Conservation (phyloP, 2,329 filamentous ascomycete species). For the Calonectria pteridis region DNA sequence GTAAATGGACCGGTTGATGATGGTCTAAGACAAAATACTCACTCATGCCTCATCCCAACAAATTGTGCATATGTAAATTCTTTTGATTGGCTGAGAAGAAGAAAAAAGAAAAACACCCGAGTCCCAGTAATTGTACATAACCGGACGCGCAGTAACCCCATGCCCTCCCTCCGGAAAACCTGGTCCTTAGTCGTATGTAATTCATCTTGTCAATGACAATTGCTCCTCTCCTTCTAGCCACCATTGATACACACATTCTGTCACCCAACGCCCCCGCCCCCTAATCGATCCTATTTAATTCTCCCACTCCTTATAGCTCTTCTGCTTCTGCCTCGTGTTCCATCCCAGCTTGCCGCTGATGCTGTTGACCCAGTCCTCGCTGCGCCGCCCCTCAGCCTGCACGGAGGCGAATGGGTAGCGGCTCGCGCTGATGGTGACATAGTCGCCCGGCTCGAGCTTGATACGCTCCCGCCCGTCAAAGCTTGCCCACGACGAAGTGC, state of each 20-base stretch:
- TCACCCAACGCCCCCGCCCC: not conserved
- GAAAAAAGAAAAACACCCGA: not conserved
- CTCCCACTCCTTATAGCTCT: slow-evolving; percentile 66
- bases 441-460: slow-evolving; percentile 83
- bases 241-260: not conserved
- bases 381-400: slow-evolving; percentile 74
- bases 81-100: not conserved
- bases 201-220: not conserved
- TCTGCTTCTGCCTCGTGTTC: slow-evolving; percentile 85
- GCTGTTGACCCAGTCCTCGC: slow-evolving; percentile 86
- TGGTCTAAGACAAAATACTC: not conserved
- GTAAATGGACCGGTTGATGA: not conserved
- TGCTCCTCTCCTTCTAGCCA: not conserved
- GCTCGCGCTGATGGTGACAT: slow-evolving; percentile 86
- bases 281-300: slow-evolving; percentile 33
- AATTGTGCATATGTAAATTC: not conserved
- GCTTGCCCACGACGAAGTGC: slow-evolving; percentile 94
- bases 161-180: too few species aligned
- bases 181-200: not conserved
- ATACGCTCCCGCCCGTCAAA: slow-evolving; percentile 93
- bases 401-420: slow-evolving; percentile 85
- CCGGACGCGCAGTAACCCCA: not conserved
- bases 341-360: slow-evolving; percentile 84
- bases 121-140: not conserved
- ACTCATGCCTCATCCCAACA: not conserved